phyloP scores from a whole-genome alignment of 2,329 filamentous ascomycete genomes.

The Sporothrix luriei region DNA sequence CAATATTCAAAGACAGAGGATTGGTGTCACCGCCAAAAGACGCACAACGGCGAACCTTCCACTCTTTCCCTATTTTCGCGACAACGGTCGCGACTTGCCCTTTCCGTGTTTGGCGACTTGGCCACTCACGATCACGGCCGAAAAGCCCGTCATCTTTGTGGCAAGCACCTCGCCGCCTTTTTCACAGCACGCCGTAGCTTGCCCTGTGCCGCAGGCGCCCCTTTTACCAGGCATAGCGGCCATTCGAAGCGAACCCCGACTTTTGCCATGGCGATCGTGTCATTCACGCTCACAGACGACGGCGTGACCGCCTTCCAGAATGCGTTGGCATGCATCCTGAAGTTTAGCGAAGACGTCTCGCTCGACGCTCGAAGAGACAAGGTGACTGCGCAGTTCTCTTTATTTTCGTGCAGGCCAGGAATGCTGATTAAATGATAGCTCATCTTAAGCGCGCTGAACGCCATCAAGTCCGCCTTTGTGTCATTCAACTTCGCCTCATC shows the following conservation, averaged over 20 bases:
- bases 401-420: neutral
- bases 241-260: neutral
- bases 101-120: constrained; percentile 16
- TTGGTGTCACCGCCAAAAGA: too few species aligned
- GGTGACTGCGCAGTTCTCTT: constrained; percentile 47
- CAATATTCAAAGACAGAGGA: neutral
- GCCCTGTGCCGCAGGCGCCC: too few species aligned
- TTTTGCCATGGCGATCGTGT: constrained; percentile 61
- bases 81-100: neutral
- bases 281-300: constrained; percentile 73
- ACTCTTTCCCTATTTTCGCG: constrained; percentile 23
- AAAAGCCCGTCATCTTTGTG: neutral
- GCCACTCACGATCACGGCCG: constrained; percentile 4
- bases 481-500: constrained; percentile 68
- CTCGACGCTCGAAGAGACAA: constrained; percentile 71
- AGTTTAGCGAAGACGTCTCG: constrained; percentile 78
- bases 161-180: neutral
- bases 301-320: constrained; percentile 72
- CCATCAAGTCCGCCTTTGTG: constrained; percentile 78
- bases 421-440: constrained; percentile 52
- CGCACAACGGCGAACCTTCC: neutral
- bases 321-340: constrained; percentile 71
- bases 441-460: constrained; percentile 72
- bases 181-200: neutral
- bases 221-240: neutral